Evolutionary conservation across 1,139 yeast genomes (phyloP).

Genomic region (Eremothecium gossypii): DNA sequence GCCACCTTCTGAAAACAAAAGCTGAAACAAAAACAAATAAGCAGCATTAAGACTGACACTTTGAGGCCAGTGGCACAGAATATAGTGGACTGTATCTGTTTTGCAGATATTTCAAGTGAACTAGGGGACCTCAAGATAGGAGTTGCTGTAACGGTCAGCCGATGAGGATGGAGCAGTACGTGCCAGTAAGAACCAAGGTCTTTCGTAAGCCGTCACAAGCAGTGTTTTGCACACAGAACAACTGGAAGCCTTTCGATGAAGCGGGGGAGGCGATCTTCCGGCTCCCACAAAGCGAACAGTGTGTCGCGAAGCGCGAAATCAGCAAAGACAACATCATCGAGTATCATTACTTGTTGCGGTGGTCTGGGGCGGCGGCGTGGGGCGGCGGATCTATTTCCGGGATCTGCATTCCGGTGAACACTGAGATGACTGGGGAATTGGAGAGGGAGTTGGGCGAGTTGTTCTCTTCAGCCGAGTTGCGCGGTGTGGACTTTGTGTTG

Average conservation of each 20-base stretch:
- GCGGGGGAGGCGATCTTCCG: slow-evolving; percentile 3
- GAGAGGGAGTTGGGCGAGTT: background rate
- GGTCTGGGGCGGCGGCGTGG: background rate
- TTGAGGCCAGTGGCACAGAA: background rate
- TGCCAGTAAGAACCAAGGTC: slow-evolving; percentile 3
- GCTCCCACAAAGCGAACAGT: background rate
- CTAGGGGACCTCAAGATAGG: background rate
- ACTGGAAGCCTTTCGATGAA: slow-evolving; percentile 2
- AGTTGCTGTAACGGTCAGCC: no score
- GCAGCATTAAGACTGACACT: background rate
- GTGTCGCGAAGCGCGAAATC: slow-evolving; percentile 1
- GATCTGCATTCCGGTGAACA: slow-evolving; percentile 2
- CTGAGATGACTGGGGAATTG: background rate
- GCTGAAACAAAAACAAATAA: background rate
- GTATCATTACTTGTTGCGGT: slow-evolving; percentile 2
- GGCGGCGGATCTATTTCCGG: slow-evolving; percentile 1
- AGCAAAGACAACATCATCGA: slow-evolving; percentile 3
- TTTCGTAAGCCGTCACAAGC: slow-evolving; percentile 1
- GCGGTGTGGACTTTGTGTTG: slow-evolving; percentile 2
- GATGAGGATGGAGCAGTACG: slow-evolving; percentile 1
- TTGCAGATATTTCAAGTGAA: background rate
- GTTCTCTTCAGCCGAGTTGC: slow-evolving; percentile 1
- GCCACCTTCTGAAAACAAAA: slow-evolving; percentile 1
- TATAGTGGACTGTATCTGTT: background rate
- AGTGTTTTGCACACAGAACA: slow-evolving; percentile 3